Base-by-base conservation (phyloP, 495 filamentous ascomycete genomes). In the Trichoderma asperelloides region DNA sequence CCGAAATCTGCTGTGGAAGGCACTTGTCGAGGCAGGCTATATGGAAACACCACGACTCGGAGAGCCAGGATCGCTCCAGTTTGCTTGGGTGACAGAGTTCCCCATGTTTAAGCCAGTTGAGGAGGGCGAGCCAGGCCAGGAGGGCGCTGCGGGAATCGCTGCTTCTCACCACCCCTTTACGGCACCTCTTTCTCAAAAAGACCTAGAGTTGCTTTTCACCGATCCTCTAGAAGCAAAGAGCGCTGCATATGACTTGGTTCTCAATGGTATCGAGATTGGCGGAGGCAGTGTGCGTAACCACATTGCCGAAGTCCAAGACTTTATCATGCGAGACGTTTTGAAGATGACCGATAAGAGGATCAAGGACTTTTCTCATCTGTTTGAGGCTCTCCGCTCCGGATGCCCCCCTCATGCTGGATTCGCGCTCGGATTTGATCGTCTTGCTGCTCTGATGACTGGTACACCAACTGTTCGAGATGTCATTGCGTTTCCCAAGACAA, bases 381-480 rank as follows among this genome's bases (percentile, higher is more conserved):
- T 98, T 11, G 84, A 91, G 65, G 92, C 91, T 0, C 83, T 98
- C 9, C 76, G 86, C 8, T 88, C 92, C 0, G 95, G 95, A 5
- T 98, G 95, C 84, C 96, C 95, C n/a, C 95, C 95, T 0, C 95
- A 98, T 77, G 94, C 95, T 0, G 95, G 95, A 0, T 86, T 98
- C 60, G 95, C 95, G 0, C 77, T 98, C 18, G 95, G 95, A 0
- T 96, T 96, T 72, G 95, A 98, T 72, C 86, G 95, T 45, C 78
- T 98, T 39, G 80, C 95, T n/a, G 87, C 95, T 7, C 81, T 96
- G 6, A 84, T 98, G 79, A 81, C 88, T 25, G 88, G 88, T 13
- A 88, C 85, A 60, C 86, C 91, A 27, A 88, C 86, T 8, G 85
- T 98, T 11, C 78, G 89, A 66, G 94, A 98, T 79, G 95, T 98